Percentiles rank a stretch among this genome's conserved stretches.
Conservation (phyloP, 2,329 filamentous ascomycete genomes). For the Fusarium succisae region DNA sequence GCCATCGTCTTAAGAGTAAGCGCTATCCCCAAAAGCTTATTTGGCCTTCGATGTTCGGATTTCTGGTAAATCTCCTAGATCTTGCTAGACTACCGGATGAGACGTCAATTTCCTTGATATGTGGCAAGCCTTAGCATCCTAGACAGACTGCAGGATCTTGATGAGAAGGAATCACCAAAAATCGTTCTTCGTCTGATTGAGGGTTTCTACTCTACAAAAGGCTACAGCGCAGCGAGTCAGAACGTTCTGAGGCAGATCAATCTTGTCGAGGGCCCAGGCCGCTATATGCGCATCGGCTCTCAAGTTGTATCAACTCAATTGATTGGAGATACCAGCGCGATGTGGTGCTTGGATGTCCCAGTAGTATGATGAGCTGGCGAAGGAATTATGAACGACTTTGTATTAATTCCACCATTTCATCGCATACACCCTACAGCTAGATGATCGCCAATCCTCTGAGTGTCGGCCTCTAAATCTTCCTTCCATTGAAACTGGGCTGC, state of each 20-base stretch:
- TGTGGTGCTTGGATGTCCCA: neutral
- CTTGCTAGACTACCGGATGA: neutral
- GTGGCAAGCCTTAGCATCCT: rapidly evolving
- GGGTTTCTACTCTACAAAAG: neutral
- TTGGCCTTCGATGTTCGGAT: neutral
- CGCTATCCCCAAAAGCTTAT: rapidly evolving
- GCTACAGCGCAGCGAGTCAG: rapidly evolving
- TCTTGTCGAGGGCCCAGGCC: neutral
- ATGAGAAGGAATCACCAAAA: too few species aligned
- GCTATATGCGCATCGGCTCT: neutral
- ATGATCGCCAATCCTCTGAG: neutral
- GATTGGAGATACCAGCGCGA: rapidly evolving
- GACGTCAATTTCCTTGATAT: too few species aligned
- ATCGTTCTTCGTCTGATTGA: too few species aligned
- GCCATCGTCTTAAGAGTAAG: neutral
- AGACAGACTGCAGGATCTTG: neutral
- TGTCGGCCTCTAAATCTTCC: rapidly evolving
- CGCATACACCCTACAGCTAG: too few species aligned
- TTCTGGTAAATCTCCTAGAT: rapidly evolving
- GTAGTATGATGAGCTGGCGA: rapidly evolving
- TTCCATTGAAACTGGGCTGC: neutral
- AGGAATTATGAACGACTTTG: rapidly evolving
- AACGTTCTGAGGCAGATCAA: rapidly evolving
- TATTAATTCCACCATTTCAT: neutral
- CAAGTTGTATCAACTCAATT: neutral